phyloP scores from a whole-genome alignment of 2,329 filamentous ascomycete species.

The Rutstroemia sp. region DNA sequence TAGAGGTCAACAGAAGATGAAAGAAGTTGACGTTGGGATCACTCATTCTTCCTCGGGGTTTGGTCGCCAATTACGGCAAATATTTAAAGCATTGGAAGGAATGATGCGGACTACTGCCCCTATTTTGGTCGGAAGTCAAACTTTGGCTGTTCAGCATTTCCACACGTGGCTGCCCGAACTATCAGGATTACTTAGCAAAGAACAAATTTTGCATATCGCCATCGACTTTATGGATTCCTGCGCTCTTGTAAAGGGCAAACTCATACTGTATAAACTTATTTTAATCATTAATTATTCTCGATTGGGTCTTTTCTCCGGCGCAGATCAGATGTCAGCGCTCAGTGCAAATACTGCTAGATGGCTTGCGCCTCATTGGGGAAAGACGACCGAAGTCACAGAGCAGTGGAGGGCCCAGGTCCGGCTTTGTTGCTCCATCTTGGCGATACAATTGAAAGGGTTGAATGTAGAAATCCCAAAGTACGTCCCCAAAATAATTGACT shows the following conservation, averaged over 20 bases:
- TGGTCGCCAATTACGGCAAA: constrained; percentile 71
- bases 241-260: constrained; percentile 77
- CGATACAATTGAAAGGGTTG: constrained; percentile 73
- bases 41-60: constrained; percentile 67
- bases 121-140: constrained; percentile 87
- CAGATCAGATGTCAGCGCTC: constrained; percentile 66
- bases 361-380: constrained; percentile 92
- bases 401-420: constrained; percentile 92
- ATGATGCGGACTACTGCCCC: constrained; percentile 86
- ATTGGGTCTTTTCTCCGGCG: constrained; percentile 71
- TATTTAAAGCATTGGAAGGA: constrained; percentile 83
- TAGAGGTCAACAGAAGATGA: constrained; percentile 76
- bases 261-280: constrained; percentile 85
- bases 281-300: constrained; percentile 88
- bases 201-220: constrained; percentile 85
- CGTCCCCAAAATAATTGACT: constrained; percentile 84
- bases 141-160: constrained; percentile 89
- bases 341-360: constrained; percentile 79
- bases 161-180: constrained; percentile 97
- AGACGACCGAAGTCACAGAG: constrained; percentile 62
- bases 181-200: constrained; percentile 62
- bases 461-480: constrained; percentile 80
- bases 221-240: constrained; percentile 94
- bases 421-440: constrained; percentile 85
- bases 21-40: constrained; percentile 81